Percentiles rank a stretch among this genome's conserved stretches.
Conservation (phyloP, 495 filamentous ascomycete species). For the Parachaetomium inaequale region DNA sequence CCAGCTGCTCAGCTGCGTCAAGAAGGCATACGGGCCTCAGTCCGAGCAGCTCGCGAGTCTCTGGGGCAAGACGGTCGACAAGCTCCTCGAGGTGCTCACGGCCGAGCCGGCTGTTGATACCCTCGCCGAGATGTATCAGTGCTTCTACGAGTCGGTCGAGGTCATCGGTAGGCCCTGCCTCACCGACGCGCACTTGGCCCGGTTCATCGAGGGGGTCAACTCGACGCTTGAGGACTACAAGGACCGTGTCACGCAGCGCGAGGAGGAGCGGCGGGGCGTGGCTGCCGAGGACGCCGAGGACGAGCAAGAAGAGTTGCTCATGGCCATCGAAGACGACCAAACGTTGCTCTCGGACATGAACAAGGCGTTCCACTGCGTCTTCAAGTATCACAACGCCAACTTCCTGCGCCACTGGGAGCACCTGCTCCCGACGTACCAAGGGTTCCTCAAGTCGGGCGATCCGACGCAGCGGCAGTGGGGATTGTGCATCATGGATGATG, state of each 20-base stretch:
- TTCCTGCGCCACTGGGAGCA: slow-evolving; percentile 89
- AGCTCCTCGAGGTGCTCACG: slow-evolving; percentile 89
- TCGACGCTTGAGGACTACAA: slow-evolving; percentile 90
- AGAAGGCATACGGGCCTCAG: slow-evolving; percentile 74
- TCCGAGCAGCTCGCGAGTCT: slow-evolving; percentile 71
- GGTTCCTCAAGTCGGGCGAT: slow-evolving; percentile 77
- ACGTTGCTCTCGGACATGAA: slow-evolving; percentile 98
- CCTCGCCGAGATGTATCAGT: slow-evolving; percentile 98
- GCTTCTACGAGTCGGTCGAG: slow-evolving; percentile 98
- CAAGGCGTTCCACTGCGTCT: slow-evolving; percentile 98
- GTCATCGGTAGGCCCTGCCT: slow-evolving; percentile 84
- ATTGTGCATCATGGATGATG: slow-evolving; percentile 96
- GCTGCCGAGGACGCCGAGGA: slow-evolving; percentile 54
- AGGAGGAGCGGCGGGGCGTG: slow-evolving; percentile 66
- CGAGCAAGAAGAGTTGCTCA: slow-evolving; percentile 71
- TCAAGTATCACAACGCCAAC: slow-evolving; percentile 82
- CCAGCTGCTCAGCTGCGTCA: slow-evolving; percentile 90
- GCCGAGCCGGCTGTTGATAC: slow-evolving; percentile 95
- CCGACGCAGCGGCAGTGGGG: slow-evolving; percentile 97
- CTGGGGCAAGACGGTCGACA: slow-evolving; percentile 83
- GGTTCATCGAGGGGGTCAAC: slow-evolving; percentile 79
- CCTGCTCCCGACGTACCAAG: slow-evolving; percentile 76
- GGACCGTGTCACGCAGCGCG: slow-evolving; percentile 70
- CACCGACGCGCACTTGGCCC: slow-evolving; percentile 68
- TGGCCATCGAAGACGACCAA: slow-evolving; percentile 97